Percentiles rank a stretch among this genome's conserved stretches.
Conservation (phyloP, 257 asterid species). For the Misopates orontium region DNA sequence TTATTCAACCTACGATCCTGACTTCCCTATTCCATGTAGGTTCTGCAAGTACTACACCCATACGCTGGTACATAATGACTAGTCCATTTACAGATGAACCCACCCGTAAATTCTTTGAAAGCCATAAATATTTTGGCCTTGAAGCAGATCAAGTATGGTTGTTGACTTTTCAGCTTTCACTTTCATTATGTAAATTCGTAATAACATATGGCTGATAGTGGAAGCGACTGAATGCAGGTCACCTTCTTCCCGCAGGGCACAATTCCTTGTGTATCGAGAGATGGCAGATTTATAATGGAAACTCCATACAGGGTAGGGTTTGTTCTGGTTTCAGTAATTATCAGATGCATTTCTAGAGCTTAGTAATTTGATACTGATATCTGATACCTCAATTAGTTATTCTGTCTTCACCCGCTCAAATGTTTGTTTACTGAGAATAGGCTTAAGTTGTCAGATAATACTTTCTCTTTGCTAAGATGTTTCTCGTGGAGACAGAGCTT, state of each 20-base stretch:
- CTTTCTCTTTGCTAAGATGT: constrained; percentile 9
- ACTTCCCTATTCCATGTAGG: constrained; percentile 48
- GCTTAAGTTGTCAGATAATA: background rate
- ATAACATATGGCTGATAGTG: constrained; percentile 29
- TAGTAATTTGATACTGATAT: constrained; percentile 4
- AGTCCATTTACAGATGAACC: constrained; percentile 96
- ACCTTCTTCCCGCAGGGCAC: constrained; percentile 97
- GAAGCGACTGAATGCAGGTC: constrained; percentile 51
- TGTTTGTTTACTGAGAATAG: background rate
- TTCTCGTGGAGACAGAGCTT: constrained; percentile 7
- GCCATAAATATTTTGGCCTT: constrained; percentile 91
- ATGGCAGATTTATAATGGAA: constrained; percentile 93
- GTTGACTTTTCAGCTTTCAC: constrained; percentile 4
- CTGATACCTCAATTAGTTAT: constrained; percentile 11
- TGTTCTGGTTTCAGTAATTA: constrained; percentile 11
- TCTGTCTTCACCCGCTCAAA: constrained; percentile 10
- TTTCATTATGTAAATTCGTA: constrained; percentile 18
- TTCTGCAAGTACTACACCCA: constrained; percentile 48
- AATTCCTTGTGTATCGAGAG: constrained; percentile 88
- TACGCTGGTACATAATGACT: constrained; percentile 98
- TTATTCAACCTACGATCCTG: constrained; percentile 24
- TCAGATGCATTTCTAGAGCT: constrained; percentile 1
- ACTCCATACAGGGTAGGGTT: constrained; percentile 78
- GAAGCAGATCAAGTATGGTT: constrained; percentile 80
- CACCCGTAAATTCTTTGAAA: constrained; percentile 80